A percentile compares a stretch with the other conserved stretches of the same genome.
phyloP scores from a whole-genome alignment of 257 asterid species.

The Agastache rugosa region DNA sequence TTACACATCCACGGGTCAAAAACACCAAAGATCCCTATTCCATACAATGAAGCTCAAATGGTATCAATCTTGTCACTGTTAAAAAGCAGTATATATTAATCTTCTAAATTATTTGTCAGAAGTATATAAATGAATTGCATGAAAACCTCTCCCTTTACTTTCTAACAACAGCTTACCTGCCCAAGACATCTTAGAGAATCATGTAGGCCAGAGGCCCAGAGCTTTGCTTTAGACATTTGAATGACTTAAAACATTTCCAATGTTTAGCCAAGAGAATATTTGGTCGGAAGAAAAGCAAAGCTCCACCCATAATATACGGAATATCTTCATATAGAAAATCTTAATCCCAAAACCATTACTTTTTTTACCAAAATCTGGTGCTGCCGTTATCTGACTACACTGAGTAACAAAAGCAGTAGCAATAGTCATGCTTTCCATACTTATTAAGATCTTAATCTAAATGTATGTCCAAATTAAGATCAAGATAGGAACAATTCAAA shows the following conservation, averaged over 20 bases:
- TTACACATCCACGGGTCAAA: neutral
- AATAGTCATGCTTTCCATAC: neutral
- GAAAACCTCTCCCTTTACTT: neutral
- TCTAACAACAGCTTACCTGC: neutral
- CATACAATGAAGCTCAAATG: neutral
- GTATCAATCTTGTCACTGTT: neutral
- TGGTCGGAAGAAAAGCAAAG: neutral
- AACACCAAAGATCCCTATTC: neutral
- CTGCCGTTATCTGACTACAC: neutral
- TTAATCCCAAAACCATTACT: neutral
- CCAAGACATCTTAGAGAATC: constrained; percentile 12
- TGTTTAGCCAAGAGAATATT: neutral
- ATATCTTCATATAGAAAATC: constrained; percentile 10
- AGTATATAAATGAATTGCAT: neutral
- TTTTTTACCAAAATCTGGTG: neutral
- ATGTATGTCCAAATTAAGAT: constrained; percentile 14
- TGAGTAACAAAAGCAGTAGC: neutral
- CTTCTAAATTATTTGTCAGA: neutral
- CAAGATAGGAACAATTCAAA: constrained; percentile 26
- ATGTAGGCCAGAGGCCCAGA: neutral
- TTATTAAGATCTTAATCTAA: constrained; percentile 8
- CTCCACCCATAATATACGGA: neutral
- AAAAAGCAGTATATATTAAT: neutral
- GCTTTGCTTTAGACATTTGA: neutral
- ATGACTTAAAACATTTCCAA: neutral